These are phyloP conservation scores for Irineochytrium annulatum DNA, from an alignment of 192 early-diverging fungal species.

Conservation along the genomic window DNA sequence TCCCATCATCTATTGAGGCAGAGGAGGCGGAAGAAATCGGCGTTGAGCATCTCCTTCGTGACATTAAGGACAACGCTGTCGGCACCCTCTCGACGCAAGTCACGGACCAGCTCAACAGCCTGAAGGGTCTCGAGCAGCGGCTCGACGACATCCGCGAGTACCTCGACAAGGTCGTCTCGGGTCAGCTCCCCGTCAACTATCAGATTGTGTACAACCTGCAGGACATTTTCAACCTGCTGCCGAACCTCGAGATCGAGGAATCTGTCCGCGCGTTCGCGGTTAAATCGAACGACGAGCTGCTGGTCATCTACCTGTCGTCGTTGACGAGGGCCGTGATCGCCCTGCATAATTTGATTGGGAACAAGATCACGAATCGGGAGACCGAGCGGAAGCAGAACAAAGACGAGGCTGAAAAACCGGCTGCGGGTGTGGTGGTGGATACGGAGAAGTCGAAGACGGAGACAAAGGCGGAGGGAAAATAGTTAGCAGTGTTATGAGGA, in stretches of 20 bases:
- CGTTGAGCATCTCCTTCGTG: slow-evolving; percentile 95
- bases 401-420: not conserved
- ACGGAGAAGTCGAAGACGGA: too few relatives aligned
- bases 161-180: slow-evolving; percentile 80
- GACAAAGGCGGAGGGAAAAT: too few relatives aligned
- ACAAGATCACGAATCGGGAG: slow-evolving; percentile 89
- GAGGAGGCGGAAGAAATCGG: slow-evolving; percentile 99
- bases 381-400: slow-evolving; percentile 53
- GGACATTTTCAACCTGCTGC: slow-evolving; percentile 96
- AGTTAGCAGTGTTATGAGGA: too few relatives aligned
- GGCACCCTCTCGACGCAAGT: slow-evolving; percentile 93
- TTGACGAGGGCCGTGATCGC: slow-evolving; percentile 94
- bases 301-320: slow-evolving; percentile 89
- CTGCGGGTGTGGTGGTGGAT: too few relatives aligned
- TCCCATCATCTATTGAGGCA: slow-evolving; percentile 91
- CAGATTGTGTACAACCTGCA: slow-evolving; percentile 98
- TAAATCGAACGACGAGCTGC: slow-evolving; percentile 93
- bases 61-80: slow-evolving; percentile 95
- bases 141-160: slow-evolving; percentile 86
- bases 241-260: slow-evolving; percentile 78
- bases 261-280: slow-evolving; percentile 80
- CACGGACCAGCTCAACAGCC: slow-evolving; percentile 83
- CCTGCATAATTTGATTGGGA: slow-evolving; percentile 93
- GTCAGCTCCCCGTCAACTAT: slow-evolving; percentile 88
- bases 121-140: slow-evolving; percentile 82